These are phyloP conservation scores for Tuber microsphaerosporum DNA, from an alignment of 495 filamentous ascomycete genomes.

Conservation along the genomic window DNA sequence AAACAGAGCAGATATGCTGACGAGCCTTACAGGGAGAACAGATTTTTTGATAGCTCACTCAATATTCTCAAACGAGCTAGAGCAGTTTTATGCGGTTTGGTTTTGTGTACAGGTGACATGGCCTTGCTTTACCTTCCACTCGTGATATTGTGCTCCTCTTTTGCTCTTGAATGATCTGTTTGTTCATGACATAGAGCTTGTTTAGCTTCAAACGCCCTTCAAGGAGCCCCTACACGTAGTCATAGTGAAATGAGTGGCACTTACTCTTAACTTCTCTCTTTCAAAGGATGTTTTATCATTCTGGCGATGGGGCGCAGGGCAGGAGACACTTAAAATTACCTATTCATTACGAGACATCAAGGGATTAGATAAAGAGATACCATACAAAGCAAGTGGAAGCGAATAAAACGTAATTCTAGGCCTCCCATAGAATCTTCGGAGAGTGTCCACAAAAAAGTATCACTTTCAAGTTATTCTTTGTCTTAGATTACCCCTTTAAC, in stretches of 20 bases:
- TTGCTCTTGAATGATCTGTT: background rate
- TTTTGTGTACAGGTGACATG: background rate
- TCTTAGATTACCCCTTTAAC: background rate
- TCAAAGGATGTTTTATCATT: background rate
- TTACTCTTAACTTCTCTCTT: background rate
- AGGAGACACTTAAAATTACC: background rate
- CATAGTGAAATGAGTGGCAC: background rate
- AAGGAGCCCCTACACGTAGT: background rate
- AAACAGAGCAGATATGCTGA: background rate
- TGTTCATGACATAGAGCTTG: background rate
- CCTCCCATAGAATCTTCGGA: background rate
- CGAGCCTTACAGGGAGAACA: background rate
- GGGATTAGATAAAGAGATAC: background rate
- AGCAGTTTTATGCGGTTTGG: background rate
- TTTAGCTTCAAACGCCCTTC: background rate
- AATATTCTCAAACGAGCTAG: background rate
- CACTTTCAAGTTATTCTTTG: background rate
- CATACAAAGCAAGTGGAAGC: background rate
- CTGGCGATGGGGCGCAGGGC: background rate
- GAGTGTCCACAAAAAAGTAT: background rate
- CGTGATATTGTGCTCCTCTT: background rate
- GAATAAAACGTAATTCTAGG: background rate
- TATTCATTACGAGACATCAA: background rate
- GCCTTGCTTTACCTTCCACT: background rate
- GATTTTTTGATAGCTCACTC: background rate